A percentile compares a stretch with the other conserved stretches of the same genome.
phyloP scores from a whole-genome alignment of 495 filamentous ascomycete species.

The Mytilinidion resinicola region DNA sequence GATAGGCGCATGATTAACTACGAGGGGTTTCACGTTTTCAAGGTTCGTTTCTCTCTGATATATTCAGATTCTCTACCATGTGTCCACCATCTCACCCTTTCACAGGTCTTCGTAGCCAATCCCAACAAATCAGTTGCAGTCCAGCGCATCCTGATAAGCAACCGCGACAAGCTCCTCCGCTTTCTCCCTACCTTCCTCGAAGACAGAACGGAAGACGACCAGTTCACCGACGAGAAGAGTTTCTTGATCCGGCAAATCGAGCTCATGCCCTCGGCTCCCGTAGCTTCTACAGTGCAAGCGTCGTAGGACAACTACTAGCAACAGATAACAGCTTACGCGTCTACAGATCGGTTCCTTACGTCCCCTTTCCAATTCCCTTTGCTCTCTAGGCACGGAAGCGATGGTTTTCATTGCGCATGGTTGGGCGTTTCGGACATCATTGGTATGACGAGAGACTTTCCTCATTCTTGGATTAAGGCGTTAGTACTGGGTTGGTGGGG shows the following conservation, averaged over 20 bases:
- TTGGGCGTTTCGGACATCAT: background rate
- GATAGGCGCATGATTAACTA: constrained; percentile 99
- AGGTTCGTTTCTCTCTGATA: constrained; percentile 48
- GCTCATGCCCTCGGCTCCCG: constrained; percentile 53
- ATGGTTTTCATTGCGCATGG: background rate
- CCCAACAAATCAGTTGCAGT: constrained; percentile 91
- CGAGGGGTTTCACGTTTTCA: constrained; percentile 98
- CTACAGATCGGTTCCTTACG: background rate
- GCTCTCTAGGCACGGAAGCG: background rate
- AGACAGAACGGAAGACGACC: constrained; percentile 93
- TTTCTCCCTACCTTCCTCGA: constrained; percentile 90
- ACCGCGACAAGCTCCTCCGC: constrained; percentile 78
- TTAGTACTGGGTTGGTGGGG: too few species aligned
- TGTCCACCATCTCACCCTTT: background rate
- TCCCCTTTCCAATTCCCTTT: background rate
- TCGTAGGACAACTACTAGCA: background rate
- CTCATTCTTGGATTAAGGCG: too few species aligned
- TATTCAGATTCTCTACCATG: background rate
- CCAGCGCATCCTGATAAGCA: constrained; percentile 91
- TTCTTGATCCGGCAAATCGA: constrained; percentile 93
- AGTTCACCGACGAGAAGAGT: constrained; percentile 96
- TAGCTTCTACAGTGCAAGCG: background rate
- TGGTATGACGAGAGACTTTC: too few species aligned
- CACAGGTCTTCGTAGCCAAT: constrained; percentile 91
- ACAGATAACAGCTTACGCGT: background rate